Percentiles rank a stretch among this genome's conserved stretches.
phyloP scores from a whole-genome alignment of 139 green algal genomes.

The Parachlorella kessleri region DNA sequence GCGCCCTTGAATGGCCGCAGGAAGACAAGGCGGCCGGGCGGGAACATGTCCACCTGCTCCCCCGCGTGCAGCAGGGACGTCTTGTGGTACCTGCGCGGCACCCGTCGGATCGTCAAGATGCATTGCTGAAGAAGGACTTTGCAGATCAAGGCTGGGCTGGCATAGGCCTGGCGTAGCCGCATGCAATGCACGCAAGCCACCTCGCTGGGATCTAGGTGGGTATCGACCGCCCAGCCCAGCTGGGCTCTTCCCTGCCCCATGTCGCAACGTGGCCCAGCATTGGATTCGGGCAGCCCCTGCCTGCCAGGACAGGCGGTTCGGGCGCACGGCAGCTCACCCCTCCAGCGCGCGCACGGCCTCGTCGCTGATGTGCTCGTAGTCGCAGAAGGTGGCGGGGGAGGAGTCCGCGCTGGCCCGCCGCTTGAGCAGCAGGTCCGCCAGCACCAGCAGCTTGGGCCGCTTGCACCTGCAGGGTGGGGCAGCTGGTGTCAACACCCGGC shows the following conservation, averaged over 20 bases:
- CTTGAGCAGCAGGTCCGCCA: constrained; percentile 10
- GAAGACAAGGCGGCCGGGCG: constrained; percentile 11
- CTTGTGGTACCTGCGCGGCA: neutral
- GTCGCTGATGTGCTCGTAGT: constrained; percentile 20
- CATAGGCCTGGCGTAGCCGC: too few relatives aligned
- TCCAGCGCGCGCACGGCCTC: constrained; percentile 28
- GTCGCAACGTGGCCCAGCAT: too few relatives aligned
- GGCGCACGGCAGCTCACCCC: constrained; percentile 16
- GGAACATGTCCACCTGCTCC: neutral
- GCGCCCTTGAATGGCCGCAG: constrained; percentile 38
- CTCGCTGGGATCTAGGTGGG: too few relatives aligned
- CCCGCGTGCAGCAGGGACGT: neutral
- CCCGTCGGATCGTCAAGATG: too few relatives aligned
- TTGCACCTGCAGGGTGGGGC: constrained; percentile 1
- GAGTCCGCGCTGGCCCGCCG: constrained; percentile 1
- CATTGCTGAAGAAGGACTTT: too few relatives aligned
- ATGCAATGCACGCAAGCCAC: too few relatives aligned
- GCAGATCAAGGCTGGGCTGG: too few relatives aligned
- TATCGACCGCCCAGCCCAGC: too few relatives aligned
- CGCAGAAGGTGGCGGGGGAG: constrained; percentile 31
- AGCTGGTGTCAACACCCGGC: too few relatives aligned
- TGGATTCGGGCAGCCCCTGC: too few relatives aligned
- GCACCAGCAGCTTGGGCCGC: constrained; percentile 24
- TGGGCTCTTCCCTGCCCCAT: too few relatives aligned
- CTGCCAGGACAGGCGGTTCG: too few relatives aligned